A percentile compares a stretch with the other conserved stretches of the same genome.
These are phyloP conservation scores for Fraxinus pennsylvanica DNA, from an alignment of 257 asterid genomes.

Conservation along the genomic window DNA sequence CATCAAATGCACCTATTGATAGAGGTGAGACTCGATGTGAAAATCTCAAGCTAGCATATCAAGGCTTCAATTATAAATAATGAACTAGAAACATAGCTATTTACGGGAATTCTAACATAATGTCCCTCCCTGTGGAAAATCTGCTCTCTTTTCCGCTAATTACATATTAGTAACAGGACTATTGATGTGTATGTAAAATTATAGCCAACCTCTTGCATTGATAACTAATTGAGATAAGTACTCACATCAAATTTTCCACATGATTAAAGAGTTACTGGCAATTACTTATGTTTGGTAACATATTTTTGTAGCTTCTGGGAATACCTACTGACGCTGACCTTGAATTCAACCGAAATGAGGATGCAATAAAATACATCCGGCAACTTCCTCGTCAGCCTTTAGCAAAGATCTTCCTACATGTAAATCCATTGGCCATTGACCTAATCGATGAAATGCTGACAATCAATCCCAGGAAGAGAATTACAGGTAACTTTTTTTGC, in stretches of 20 bases:
- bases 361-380: slow-evolving; percentile 75
- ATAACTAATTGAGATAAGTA: not conserved
- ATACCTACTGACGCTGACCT: slow-evolving; percentile 88
- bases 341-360: slow-evolving; percentile 63
- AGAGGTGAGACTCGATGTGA: slow-evolving; percentile 43
- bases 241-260: not conserved
- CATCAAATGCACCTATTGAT: slow-evolving; percentile 87
- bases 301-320: slow-evolving; percentile 70
- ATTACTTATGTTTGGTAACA: not conserved
- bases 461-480: slow-evolving; percentile 75
- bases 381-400: slow-evolving; percentile 85
- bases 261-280: not conserved
- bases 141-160: not conserved
- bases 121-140: not conserved
- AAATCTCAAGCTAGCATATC: not conserved
- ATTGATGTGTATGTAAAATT: not conserved
- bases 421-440: slow-evolving; percentile 82
- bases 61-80: not conserved
- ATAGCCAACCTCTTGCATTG: not conserved
- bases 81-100: not conserved
- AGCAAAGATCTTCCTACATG: slow-evolving; percentile 69
- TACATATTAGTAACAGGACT: not conserved
- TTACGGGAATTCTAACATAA: not conserved
- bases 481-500: slow-evolving; percentile 54
- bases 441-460: slow-evolving; percentile 87